Conservation (phyloP, 768 basidiomycete genomes). For the Termitomyces sp. region DNA sequence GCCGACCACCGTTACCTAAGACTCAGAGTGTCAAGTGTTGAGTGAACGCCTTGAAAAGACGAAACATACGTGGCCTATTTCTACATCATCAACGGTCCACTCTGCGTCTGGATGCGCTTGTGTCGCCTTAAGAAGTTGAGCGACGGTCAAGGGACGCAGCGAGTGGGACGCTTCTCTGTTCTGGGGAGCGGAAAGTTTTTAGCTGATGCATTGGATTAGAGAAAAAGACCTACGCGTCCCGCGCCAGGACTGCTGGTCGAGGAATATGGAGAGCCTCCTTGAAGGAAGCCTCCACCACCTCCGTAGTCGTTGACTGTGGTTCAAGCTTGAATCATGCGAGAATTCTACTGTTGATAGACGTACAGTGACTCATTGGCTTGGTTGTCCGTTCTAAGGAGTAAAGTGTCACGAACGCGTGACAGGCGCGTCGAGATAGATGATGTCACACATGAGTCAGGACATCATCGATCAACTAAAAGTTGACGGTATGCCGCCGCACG, state of each 20-base stretch:
- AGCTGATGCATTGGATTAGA: neutral
- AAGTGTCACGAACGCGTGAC: conserved; percentile 10
- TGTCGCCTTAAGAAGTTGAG: conserved; percentile 70
- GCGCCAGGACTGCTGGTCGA: conserved; percentile 60
- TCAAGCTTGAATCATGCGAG: neutral
- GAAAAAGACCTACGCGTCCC: conserved; percentile 30
- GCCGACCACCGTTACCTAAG: conserved; percentile 70
- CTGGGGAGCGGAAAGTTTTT: conserved; percentile 13
- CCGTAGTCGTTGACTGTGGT: conserved; percentile 35
- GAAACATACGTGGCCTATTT: conserved; percentile 69
- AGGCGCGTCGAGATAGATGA: conserved; percentile 2
- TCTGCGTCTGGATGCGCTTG: conserved; percentile 89
- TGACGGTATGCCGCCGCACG: neutral
- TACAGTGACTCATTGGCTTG: conserved; percentile 43
- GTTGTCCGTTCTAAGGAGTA: too few species aligned
- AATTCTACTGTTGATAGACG: conserved; percentile 15
- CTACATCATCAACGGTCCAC: conserved; percentile 77
- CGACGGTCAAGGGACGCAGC: conserved; percentile 68
- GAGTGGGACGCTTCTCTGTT: conserved; percentile 37
- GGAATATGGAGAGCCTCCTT: conserved; percentile 59
- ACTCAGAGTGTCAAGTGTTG: neutral
- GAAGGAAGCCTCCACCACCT: conserved; percentile 57
- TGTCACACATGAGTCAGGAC: neutral
- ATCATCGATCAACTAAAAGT: neutral
- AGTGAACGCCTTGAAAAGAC: neutral